Evolutionary conservation across 225 moss, liverwort and hornwort genomes (phyloP).

Genomic region (Straminergon stramineum): DNA sequence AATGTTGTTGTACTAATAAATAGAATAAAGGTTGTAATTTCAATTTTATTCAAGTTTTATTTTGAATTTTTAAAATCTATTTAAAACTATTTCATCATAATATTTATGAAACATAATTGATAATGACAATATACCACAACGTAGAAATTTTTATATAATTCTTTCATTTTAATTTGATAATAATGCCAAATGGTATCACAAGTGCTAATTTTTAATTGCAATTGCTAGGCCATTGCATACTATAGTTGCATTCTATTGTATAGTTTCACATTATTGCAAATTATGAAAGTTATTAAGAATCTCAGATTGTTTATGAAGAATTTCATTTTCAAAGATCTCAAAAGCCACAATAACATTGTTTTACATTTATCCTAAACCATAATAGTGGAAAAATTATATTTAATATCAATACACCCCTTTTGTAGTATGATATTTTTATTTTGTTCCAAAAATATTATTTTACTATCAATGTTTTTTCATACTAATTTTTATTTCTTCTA

Average conservation of each 20-base stretch:
- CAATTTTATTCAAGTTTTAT: too few relatives aligned
- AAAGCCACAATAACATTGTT: neutral
- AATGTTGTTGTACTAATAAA: neutral
- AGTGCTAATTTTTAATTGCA: neutral
- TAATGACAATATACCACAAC: neutral
- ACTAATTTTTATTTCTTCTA: fast-evolving
- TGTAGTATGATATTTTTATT: neutral
- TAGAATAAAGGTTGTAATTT: neutral
- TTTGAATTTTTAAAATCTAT: too few relatives aligned
- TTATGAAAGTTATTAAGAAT: too few relatives aligned
- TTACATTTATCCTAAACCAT: neutral
- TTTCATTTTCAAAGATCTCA: too few relatives aligned
- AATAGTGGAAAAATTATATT: neutral
- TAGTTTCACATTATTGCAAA: neutral
- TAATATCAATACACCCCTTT: too few relatives aligned
- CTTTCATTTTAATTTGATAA: neutral
- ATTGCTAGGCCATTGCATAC: too few relatives aligned
- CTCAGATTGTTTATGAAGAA: neutral
- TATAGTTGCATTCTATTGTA: neutral
- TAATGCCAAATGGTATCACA: too few relatives aligned
- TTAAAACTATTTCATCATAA: neutral
- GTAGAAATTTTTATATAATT: neutral
- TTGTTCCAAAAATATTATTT: neutral
- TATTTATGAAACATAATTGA: neutral
- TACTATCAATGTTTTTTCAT: too few relatives aligned